Percentiles rank a stretch among this genome's conserved stretches.
Conservation (phyloP, 2,329 filamentous ascomycete genomes). For the Pyrenophora seminiperda region DNA sequence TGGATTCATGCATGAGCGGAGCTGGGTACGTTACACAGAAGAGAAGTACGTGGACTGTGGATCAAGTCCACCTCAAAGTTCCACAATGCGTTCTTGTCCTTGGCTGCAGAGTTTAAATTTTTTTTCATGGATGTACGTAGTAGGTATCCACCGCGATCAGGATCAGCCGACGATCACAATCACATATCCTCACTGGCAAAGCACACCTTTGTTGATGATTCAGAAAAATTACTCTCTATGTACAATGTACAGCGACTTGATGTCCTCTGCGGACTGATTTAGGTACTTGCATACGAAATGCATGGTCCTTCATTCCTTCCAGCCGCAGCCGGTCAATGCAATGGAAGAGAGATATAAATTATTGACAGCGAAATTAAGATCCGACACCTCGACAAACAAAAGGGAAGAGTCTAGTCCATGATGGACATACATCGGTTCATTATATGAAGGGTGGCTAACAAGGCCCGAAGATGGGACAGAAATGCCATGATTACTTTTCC, state of each 20-base stretch:
- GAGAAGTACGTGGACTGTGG: no score
- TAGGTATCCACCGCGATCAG: no score
- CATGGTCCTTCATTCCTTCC: conserved; percentile 3
- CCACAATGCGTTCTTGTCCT: no score
- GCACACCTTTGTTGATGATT: no score
- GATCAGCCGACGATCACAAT: no score
- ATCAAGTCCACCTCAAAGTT: no score
- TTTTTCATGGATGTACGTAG: no score
- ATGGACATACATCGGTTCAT: conserved; percentile 23
- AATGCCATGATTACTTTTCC: conserved; percentile 17
- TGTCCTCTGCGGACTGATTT: background rate
- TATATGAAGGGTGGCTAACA: conserved; percentile 9
- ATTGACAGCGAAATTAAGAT: conserved; percentile 34
- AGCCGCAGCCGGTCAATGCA: conserved; percentile 24
- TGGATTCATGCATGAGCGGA: no score
- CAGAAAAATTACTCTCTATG: no score
- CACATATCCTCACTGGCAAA: no score
- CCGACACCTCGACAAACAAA: conserved; percentile 16
- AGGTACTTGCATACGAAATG: background rate
- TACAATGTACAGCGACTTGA: conserved; percentile 2
- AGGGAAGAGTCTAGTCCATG: conserved; percentile 16
- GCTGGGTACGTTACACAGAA: no score
- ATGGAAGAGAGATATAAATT: conserved; percentile 18
- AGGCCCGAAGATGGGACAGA: conserved; percentile 19
- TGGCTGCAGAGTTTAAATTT: no score